Conservation (phyloP, 208 protist species). For the Leishmania braziliensis region DNA sequence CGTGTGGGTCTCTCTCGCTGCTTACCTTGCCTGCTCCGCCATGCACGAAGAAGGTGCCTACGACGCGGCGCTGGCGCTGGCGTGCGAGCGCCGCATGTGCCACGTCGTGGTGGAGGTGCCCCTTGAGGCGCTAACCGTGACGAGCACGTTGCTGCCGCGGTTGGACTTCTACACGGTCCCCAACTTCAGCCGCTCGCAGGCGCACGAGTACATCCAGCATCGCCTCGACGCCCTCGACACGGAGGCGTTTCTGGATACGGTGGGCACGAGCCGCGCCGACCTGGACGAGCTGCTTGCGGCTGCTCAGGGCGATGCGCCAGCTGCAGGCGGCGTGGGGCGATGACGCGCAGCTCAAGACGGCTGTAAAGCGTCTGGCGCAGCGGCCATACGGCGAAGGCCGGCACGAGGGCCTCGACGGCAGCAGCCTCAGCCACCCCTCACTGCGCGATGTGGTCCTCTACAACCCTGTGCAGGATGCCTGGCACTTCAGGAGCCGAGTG, state of each 20-base stretch:
- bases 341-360: constrained; percentile 39
- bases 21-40: neutral
- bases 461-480: constrained; percentile 83
- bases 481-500: constrained; percentile 77
- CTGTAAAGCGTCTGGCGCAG: constrained; percentile 61
- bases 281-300: constrained; percentile 83
- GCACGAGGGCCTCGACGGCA: constrained; percentile 67
- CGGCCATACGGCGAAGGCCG: constrained; percentile 76
- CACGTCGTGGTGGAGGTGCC: constrained; percentile 84
- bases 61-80: constrained; percentile 62
- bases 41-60: constrained; percentile 24
- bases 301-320: constrained; percentile 82
- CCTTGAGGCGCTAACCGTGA: constrained; percentile 70
- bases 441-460: constrained; percentile 79
- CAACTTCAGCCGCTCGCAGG: constrained; percentile 70
- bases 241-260: constrained; percentile 62
- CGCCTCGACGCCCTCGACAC: constrained; percentile 73
- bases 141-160: constrained; percentile 72
- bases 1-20: too few species aligned
- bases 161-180: constrained; percentile 84
- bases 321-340: constrained; percentile 67
- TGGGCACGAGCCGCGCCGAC: constrained; percentile 87
- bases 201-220: constrained; percentile 76
- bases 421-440: constrained; percentile 54
- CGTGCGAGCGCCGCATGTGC: constrained; percentile 68